phyloP scores from a whole-genome alignment of 768 basidiomycete species.

The Crassisporium funariophilum region DNA sequence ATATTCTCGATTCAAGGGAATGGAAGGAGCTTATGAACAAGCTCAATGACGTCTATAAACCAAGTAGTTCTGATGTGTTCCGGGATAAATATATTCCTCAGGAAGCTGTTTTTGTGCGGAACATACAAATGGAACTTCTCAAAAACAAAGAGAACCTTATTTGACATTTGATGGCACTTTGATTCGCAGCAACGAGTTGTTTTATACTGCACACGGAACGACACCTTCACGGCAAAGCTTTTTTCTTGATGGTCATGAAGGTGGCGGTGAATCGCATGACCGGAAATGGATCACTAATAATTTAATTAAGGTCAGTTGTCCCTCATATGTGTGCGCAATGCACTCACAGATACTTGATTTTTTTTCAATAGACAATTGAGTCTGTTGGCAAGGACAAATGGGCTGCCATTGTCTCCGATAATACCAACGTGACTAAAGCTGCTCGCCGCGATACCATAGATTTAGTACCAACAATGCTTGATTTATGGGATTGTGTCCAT shows the following conservation, averaged over 20 bases:
- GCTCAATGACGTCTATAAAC: constrained; percentile 11
- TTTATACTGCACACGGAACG: constrained; percentile 3
- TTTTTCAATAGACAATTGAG: constrained; percentile 6
- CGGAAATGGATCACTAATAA: constrained; percentile 2
- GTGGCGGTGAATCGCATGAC: not conserved
- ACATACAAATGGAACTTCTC: constrained; percentile 5
- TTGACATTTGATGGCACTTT: constrained; percentile 8
- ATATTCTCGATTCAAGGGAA: constrained; percentile 21
- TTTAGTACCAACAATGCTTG: constrained; percentile 8
- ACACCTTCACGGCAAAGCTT: not conserved
- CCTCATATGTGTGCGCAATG: not conserved
- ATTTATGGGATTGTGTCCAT: constrained; percentile 15
- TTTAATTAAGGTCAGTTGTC: not conserved
- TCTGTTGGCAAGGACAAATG: constrained; percentile 6
- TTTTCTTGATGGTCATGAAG: constrained; percentile 5
- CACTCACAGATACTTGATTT: not conserved
- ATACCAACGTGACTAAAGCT: constrained; percentile 11
- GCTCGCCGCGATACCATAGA: constrained; percentile 1
- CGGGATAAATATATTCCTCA: constrained; percentile 16
- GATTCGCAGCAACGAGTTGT: not conserved
- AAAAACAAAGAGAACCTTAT: constrained; percentile 7
- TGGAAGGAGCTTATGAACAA: constrained; percentile 25
- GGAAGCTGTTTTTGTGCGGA: constrained; percentile 8
- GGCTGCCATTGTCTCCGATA: constrained; percentile 11
- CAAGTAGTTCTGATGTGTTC: constrained; percentile 10